Evolutionary conservation across 23 red algal genomes (phyloP), one percentile per base, ranked within the genome.

Genomic region (Agarophyton chilense): DNA sequence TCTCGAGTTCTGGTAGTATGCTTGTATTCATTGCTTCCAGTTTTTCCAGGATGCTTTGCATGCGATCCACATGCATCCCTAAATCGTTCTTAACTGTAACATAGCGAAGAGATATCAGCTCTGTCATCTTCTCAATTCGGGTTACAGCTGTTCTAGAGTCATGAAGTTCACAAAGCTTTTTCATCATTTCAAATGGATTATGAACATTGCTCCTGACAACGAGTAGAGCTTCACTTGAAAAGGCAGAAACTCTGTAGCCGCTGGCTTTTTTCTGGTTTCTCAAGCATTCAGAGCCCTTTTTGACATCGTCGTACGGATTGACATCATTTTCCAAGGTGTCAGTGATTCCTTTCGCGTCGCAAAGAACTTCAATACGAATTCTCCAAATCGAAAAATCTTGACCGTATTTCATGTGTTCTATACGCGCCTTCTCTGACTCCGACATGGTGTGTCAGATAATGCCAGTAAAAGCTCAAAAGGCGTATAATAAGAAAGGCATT

Each of bases 91-190:
- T 49, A 14, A 77, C 40, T 10, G 38, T 14, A 53, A 4, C 3
- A n/a, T 52, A 77, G 26, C 47, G 42, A 17, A 77, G 45, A 7
- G 51, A 82, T 2, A 60, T 61, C n/a, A 82, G 41, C 52, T 82
- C 78, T 8, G 39, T 53, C 78, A 82, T 82, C 22, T 60, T 82
- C 2, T 49, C 51, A 39, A 82, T 82, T 26, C 55, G 9, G 18
- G 78, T 29, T 57, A 52, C 78, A 11, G 78, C 50, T 33, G 78
- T 52, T 29, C 62, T 61, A 10, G 78, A 82, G 22, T 82, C 78
- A 53, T 62, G 62, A 21, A 49, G 78, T 29, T 45, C 78, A n/a
- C 50, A 49, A 19, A 82, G 29, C 22, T 82, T 82, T 21, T 44
- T 13, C 7, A 82, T 16, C 78, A 82, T 82, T 34, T 21, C 25